Base-by-base conservation (phyloP, 2,329 filamentous ascomycete genomes). In the Curvularia spicifera region DNA sequence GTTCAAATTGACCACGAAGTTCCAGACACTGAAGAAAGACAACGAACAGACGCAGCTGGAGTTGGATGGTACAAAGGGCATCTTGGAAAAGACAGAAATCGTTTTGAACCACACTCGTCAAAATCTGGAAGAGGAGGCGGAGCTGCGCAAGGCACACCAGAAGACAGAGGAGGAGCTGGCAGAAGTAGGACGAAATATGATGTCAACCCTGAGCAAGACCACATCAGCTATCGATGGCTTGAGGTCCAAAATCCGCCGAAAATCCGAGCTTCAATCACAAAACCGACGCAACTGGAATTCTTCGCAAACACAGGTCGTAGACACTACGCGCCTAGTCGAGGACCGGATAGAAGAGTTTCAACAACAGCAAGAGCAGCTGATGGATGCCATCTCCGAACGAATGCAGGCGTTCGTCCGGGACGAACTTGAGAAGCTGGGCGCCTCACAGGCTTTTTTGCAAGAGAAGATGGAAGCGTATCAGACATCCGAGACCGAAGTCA, bases 21-120 rank as follows among this genome's bases (percentile, higher is more conserved):
- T 98, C 75, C 93, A 93, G 79, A 88, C 86, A 0, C 78, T 98
- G 68, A 97, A 95, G 78, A 93, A 93, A 72, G 93, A 97, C 60
- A 91, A 96, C 60, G 94, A 99, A 65, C 83, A 85, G 18, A 93
- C 90, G 0, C 89, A 85, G 57, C 72, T 84, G 4, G 83, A 85
- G 52, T 83, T 99, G 2, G 90, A 94, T 53, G 87, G 91, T 35
- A 96, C 94, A 0, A 90, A 92, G 69, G 87, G 86, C 53, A 82
- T 97, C 4, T 83, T 98, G 12, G 90, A 94, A 58, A 91, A 96
- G 76, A 97, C 93, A 0, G 94, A 98, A 68, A 85, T 91, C 33
- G 89, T 96, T 15, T 82, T 99, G 8, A 84, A 85, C 13, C 87
- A 91, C 49, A 97, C 94, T 0, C 87, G 88, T 48, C 87, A 89